Percentiles rank a stretch among this genome's conserved stretches.
These are phyloP conservation scores for Wickerhamiella bombiphila DNA, from an alignment of 805 yeast species.

Conservation along the genomic window DNA sequence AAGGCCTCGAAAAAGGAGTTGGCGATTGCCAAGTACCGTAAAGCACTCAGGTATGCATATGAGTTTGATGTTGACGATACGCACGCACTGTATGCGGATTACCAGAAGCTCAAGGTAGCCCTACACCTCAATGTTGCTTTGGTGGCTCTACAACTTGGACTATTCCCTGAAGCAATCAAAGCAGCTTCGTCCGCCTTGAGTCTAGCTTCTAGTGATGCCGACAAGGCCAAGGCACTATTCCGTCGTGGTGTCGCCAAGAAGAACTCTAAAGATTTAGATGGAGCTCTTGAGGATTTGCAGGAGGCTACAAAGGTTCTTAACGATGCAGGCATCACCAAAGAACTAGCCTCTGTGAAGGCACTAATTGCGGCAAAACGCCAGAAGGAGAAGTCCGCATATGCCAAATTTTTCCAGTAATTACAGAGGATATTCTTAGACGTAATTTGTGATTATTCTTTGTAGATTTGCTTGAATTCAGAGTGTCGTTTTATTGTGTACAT, in stretches of 20 bases:
- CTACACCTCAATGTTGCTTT: slow-evolving; percentile 60
- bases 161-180: slow-evolving; percentile 38
- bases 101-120: slow-evolving; percentile 44
- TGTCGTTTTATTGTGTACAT: too few relatives aligned
- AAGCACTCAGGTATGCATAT: slow-evolving; percentile 53
- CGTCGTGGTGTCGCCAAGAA: slow-evolving; percentile 70
- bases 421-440: not conserved
- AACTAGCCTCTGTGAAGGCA: slow-evolving; percentile 43
- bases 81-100: slow-evolving; percentile 25
- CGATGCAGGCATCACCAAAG: slow-evolving; percentile 58
- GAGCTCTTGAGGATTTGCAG: slow-evolving; percentile 51
- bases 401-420: slow-evolving; percentile 26
- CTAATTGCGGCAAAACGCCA: slow-evolving; percentile 39
- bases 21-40: slow-evolving; percentile 55
- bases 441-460: too few relatives aligned
- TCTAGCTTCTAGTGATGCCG: slow-evolving; percentile 41
- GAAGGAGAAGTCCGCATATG: slow-evolving; percentile 27
- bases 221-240: slow-evolving; percentile 72
- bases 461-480: too few relatives aligned
- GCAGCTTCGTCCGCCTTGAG: slow-evolving; percentile 54
- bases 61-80: slow-evolving; percentile 59
- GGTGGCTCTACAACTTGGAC: slow-evolving; percentile 49
- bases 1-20: slow-evolving; percentile 43
- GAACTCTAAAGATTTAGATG: slow-evolving; percentile 49
- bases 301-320: slow-evolving; percentile 53